Base-by-base conservation (phyloP, 805 yeast species). In the Suhomyces sp. region DNA sequence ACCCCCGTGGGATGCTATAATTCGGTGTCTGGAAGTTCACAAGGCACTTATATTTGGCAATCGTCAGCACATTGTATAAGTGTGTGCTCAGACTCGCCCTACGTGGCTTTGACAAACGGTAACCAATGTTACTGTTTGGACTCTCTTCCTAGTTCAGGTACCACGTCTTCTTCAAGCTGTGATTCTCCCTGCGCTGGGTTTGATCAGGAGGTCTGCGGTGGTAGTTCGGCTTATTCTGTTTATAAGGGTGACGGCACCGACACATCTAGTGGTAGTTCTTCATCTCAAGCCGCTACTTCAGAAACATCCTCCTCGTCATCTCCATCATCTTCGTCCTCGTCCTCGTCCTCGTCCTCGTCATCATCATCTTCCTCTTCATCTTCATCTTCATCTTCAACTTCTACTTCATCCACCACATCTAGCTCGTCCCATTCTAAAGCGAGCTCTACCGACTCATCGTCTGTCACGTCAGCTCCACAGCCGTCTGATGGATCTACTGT, bases 51-150 rank as follows among this genome's bases (percentile, higher is more conserved):
- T 43, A 45, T 27, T 22, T 75, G 54, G 48, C 76, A 72, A 47
- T 56, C 72, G 3, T 57, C 68, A 8, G 58, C 63, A 5, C 53
- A 51, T 31, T 76, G 80, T 58, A 57, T 64, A 4, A 46, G 43
- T 1, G 41, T 52, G 15, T 76, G 80, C 56, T 44, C 65, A 5
- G 57, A 55, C 41, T 72, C 68, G 49, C 66, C 74, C 3, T 76
- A 71, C 53, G 64, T 72, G 46, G 80, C 78, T 41, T 31, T 75
- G 35, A 60, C 56, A 25, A 56, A 65, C 47, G 79, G 79, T 10
- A 58, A 58, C 41, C 59, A 60, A n/a, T 76, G 80, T 55, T 67
- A 60, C 56, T 76, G 80, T 55, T 69, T 76, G 50, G 54, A 57
- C 25, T 43, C 61, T 6, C 52, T 61, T 33, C 80, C 80, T 2